phyloP scores from a whole-genome alignment of 208 protist species.

The Acanthamoeba sp. region DNA sequence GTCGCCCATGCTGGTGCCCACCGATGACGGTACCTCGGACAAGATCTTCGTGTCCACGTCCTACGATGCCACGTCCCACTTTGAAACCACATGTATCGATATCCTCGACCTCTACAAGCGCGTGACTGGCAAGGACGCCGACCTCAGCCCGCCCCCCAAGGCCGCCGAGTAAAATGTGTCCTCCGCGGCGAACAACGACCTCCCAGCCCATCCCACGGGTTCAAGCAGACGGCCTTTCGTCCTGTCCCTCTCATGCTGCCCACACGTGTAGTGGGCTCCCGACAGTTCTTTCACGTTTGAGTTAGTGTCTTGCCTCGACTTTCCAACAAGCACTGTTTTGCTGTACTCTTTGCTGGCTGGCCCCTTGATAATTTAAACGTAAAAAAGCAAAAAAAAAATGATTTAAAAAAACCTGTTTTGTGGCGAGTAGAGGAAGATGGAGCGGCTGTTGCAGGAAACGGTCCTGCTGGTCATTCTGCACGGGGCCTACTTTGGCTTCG shows the following conservation, averaged over 20 bases:
- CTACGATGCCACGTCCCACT: slow-evolving; percentile 96
- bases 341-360: neutral
- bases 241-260: no score
- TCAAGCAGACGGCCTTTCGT: no score
- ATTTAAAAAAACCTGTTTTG: no score
- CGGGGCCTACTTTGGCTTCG: slow-evolving; percentile 50
- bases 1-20: slow-evolving; percentile 94
- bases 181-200: no score
- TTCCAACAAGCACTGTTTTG: neutral
- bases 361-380: neutral
- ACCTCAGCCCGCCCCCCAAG: slow-evolving; percentile 61
- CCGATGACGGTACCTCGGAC: slow-evolving; percentile 93
- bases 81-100: slow-evolving; percentile 98
- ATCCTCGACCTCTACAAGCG: slow-evolving; percentile 96
- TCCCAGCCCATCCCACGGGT: no score
- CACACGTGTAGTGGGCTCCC: no score
- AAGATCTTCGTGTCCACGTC: slow-evolving; percentile 94
- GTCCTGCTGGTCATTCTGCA: slow-evolving; percentile 37
- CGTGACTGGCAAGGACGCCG: slow-evolving; percentile 74
- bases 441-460: slow-evolving; percentile 21
- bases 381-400: neutral
- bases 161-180: neutral
- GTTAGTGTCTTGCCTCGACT: neutral
- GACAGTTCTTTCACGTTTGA: neutral
- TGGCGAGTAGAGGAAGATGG: no score